Evolutionary conservation across 2,329 filamentous ascomycete genomes (phyloP), one percentile per base, ranked within the genome.

Genomic region (Escovopsis weberi): DNA sequence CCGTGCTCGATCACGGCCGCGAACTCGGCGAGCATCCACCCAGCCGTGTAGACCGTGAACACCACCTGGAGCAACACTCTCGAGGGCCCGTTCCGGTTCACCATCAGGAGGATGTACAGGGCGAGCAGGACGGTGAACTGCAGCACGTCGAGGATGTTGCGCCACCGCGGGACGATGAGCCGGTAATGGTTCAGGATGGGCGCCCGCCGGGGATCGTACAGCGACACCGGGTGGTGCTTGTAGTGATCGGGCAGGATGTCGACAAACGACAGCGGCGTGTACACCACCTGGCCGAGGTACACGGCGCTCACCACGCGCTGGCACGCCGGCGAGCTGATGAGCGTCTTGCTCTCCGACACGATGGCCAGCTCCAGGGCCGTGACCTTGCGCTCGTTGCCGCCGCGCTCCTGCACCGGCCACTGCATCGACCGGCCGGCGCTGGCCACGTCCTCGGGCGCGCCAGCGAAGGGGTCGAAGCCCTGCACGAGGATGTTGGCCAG

Each of bases 221-320:
- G 62, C 4, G 77, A 77, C 37, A 85, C 79, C 0, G 78, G 78
- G 40, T 78, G 76, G 52, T 78, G 70, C 55, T 83, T 82, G 63
- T 84, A 84, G 52, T 81, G 76, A 53, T 85, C 81, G 0, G 81
- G 80, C 2, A 85, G 66, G 42, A 85, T 82, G 53, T 85, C 80
- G 52, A 85, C 72, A 50, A 82, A 82, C 0, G 75, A 72, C 0
- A 75, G 74, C 0, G 80, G 80, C 1, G 80, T 84, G 50, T 85
- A 85, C 19, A 82, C 75, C 33, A 85, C 70, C 15, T 76, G 66
- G 2, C 81, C 81, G 15, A 72, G 68, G 49, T 83, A 82, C 3
- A 85, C 79, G 7, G 80, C 79, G 47, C 80, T 75, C 11, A 85
- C 78, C 19, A 84, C 76, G 48, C 78, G 78, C 53, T 82, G 78